Conservation (phyloP, 164 flowering plant species). For the Nelumbo lutea region DNA sequence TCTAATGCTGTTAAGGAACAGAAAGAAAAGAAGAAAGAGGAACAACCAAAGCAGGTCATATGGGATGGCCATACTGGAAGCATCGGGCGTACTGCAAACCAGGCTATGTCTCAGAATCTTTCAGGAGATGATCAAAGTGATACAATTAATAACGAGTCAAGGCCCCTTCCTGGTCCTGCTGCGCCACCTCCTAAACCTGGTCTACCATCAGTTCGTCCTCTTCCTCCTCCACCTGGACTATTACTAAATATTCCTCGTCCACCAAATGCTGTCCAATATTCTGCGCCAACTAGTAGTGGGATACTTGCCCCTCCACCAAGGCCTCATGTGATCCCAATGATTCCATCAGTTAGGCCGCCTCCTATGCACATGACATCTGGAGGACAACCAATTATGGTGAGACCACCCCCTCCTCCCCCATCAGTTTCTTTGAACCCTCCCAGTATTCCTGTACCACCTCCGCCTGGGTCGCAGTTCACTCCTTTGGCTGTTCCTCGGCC, state of each 20-base stretch:
- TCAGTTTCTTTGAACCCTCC: constrained; percentile 33
- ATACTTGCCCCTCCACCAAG: constrained; percentile 42
- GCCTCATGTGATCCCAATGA: constrained; percentile 42
- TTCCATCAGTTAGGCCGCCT: constrained; percentile 49
- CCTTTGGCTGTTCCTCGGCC: constrained; percentile 50
- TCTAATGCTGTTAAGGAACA: constrained; percentile 98
- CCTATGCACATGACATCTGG: constrained; percentile 56
- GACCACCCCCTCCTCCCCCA: constrained; percentile 51
- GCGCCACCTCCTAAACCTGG: constrained; percentile 87
- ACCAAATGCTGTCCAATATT: constrained; percentile 45
- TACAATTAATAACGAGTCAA: constrained; percentile 31
- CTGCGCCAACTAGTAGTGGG: constrained; percentile 41
- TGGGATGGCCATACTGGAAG: constrained; percentile 99
- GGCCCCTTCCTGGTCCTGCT: constrained; percentile 75
- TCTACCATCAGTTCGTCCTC: constrained; percentile 72
- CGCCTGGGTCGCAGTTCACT: constrained; percentile 78
- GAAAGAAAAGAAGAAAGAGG: constrained; percentile 94
- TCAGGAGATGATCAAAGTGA: constrained; percentile 62
- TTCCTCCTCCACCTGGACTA: constrained; percentile 88
- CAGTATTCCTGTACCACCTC: constrained; percentile 54
- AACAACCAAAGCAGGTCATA: constrained; percentile 95
- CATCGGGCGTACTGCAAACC: constrained; percentile 95
- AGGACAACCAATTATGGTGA: constrained; percentile 55
- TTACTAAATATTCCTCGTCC: constrained; percentile 78
- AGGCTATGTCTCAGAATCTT: constrained; percentile 78